Base-by-base conservation (phyloP, 306 rosid genomes). In the Lotus japonicus region DNA sequence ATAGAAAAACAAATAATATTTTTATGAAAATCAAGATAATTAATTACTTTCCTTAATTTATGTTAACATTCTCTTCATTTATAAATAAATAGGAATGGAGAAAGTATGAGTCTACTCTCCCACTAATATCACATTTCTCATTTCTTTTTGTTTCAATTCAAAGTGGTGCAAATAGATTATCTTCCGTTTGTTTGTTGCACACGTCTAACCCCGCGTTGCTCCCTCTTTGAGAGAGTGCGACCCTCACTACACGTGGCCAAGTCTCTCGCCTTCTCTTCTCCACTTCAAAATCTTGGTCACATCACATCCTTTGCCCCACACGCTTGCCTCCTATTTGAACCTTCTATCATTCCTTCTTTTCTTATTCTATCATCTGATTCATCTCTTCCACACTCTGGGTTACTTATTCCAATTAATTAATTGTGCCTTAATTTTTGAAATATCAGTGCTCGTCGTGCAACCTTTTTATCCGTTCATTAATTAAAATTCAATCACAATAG, bases 201-300 rank as follows among this genome's bases (percentile, higher is more conserved):
- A 86, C 89, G 91, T 88, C 74, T 17, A 81, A 68, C 71, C 84
- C 92, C 97, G 92, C 95, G 94, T 92, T 66, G 6, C 9, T 2
- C 45, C 89, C 92, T 76, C 85, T 4, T 33, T 56, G 12, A 36
- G 12, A 36, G 15, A 80, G 41, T 23, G 62, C 77, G 45, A 9
- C 19, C 38, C 45, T 64, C 45, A 2, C 5, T n/a, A 81, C 91
- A 89, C 95, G 92, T 87, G 90, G 84, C 90, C 56, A n/a, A 35
- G 64, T 72, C 64, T 54, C 50, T 42, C 9, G 28, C 59, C 67
- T 60, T 54, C 50, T 42, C 11, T 42, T 57, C 35, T 14, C 10
- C 61, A 7, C 19, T 60, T 19, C 14, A 46, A 66, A 31, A 80
- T 78, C 81, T 68, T 42, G 13, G 80, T 85, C 88, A 82, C 87